Evolutionary conservation across 2,329 filamentous ascomycete genomes (phyloP), one percentile per base, ranked within the genome.

Genomic region (Teratosphaeria zuluensis): DNA sequence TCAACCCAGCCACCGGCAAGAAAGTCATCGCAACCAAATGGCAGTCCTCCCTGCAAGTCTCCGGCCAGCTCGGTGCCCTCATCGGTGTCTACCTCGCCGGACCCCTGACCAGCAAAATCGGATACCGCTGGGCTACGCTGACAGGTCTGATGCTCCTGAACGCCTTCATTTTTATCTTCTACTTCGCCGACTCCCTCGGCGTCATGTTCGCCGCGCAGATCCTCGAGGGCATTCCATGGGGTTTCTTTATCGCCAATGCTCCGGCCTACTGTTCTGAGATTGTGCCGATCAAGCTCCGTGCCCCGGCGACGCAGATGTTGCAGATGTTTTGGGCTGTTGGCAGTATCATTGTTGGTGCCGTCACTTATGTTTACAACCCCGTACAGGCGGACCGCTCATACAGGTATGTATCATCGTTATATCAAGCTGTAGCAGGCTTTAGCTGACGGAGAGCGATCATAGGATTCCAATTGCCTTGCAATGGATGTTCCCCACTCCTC

Each of bases 251-350:
- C 64, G 82, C 83, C 68, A 85, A 85, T 68, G 78, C 83, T 4
- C 84, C 84, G 0, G 83, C 84, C 6, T 86, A 85, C 74, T 82
- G 78, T 70, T 73, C 73, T 66, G 84, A 86, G 69, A 83, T 86
- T 58, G 81, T 84, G 2, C 83, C 83, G 1, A 77, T 86, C 56
- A 73, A 74, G 66, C 71, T 86, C 57, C 73, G 83, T 69, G 83
- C 79, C 56, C 79, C 81, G 21, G 78, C 77, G 4, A 86, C 83
- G 2, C 80, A 82, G 71, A 85, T 82, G 78, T 65, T 86, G 70
- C 83, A 86, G 73, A 85, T 85, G 82, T 83, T 82, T 74, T 86
- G 83, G 83, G 80, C 82, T 19, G 81, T 86, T 66, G 83, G 83
- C 30, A 70, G 73, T 38, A 85, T 86, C 68, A 83, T 86, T 59